These are phyloP conservation scores for Nitzschia sp. DNA, from an alignment of 108 stramenopile genomes.

Conservation along the genomic window DNA sequence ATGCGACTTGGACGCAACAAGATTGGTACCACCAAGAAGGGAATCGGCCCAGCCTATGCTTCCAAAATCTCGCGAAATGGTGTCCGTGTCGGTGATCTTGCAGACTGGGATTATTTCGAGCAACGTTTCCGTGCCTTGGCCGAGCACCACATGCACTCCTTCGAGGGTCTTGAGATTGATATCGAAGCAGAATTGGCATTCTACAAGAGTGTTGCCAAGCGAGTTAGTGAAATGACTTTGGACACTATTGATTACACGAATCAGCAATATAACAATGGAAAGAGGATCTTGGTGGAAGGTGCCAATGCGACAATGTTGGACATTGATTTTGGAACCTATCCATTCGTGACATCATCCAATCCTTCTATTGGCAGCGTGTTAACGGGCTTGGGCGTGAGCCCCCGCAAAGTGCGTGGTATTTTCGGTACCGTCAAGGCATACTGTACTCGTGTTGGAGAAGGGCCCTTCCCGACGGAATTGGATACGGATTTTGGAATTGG, in stretches of 20 bases:
- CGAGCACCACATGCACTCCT: conserved; percentile 69
- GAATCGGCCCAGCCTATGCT: conserved; percentile 98
- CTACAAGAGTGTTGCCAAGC: conserved; percentile 76
- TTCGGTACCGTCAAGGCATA: conserved; percentile 99
- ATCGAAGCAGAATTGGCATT: conserved; percentile 87
- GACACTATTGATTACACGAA: conserved; percentile 95
- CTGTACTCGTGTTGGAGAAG: conserved; percentile 99
- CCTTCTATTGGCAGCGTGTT: conserved; percentile 94
- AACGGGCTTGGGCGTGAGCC: conserved; percentile 97
- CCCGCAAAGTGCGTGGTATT: conserved; percentile 91
- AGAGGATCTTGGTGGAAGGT: conserved; percentile 96
- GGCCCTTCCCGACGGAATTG: conserved; percentile 98
- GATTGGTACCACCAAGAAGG: conserved; percentile 97
- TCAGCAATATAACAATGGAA: conserved; percentile 80
- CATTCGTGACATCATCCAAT: conserved; percentile 97
- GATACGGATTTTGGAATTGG: conserved; percentile 72
- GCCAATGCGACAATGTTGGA: conserved; percentile 99
- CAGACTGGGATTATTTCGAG: conserved; percentile 86
- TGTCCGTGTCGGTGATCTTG: conserved; percentile 95
- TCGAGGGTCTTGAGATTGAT: conserved; percentile 87
- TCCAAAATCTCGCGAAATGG: conserved; percentile 97
- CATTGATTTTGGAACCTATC: conserved; percentile 99
- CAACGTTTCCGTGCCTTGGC: conserved; percentile 84
- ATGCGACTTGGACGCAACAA: conserved; percentile 83
- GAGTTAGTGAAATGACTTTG: conserved; percentile 75